Conservation (phyloP, 108 stramenopile genomes). For the Stephanodiscus triporus region DNA sequence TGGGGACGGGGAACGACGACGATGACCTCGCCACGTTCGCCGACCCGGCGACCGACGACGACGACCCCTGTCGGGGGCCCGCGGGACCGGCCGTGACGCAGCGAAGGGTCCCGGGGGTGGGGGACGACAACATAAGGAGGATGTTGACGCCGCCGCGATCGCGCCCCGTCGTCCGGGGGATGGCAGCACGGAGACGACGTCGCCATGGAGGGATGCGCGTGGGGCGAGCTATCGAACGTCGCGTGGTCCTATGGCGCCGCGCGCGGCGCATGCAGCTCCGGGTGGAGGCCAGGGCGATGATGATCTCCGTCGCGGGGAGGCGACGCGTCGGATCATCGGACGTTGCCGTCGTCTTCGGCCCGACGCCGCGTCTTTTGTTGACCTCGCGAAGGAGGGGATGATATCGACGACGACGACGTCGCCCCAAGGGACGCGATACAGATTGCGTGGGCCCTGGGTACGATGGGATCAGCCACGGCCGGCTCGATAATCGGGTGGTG, state of each 20-base stretch:
- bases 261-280: conserved; percentile 63
- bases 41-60: conserved; percentile 20
- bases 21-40: conserved; percentile 55
- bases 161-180: conserved; percentile 54
- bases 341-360: no score
- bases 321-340: conserved; percentile 38
- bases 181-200: conserved; percentile 13
- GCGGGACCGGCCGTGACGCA: no score
- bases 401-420: conserved; percentile 25
- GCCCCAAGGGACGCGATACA: conserved; percentile 72
- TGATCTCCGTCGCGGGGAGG: conserved; percentile 62
- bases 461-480: conserved; percentile 75
- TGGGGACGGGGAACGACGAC: conserved; percentile 8
- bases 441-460: conserved; percentile 80
- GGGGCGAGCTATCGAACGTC: conserved; percentile 78
- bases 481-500: no score
- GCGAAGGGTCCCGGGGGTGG: background rate
- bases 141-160: conserved; percentile 74
- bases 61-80: background rate
- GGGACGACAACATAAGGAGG: conserved; percentile 22
- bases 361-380: no score
- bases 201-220: conserved; percentile 56
- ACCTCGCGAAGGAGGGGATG: conserved; percentile 7
- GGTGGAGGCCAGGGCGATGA: conserved; percentile 48
- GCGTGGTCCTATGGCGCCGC: conserved; percentile 86